Evolutionary conservation across 1,284 basidiomycete species (phyloP).

Genomic region (Ceratobasidium theobromae): DNA sequence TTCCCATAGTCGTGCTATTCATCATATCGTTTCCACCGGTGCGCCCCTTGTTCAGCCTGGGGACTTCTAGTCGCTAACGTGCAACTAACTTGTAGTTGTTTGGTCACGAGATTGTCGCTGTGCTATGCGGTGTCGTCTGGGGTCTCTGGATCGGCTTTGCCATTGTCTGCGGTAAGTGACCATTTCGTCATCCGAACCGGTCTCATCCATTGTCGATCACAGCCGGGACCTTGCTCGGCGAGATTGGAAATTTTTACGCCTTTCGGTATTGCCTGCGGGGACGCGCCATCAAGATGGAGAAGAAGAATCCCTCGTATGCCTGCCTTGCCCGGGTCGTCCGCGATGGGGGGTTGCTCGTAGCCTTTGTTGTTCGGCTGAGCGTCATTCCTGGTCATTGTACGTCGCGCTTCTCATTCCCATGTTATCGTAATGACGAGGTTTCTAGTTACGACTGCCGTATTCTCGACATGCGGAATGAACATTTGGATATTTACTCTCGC

Average conservation of each 20-base stretch:
- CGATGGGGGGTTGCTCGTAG: conserved; percentile 75
- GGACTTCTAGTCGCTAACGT: conserved; percentile 15
- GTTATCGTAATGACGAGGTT: background rate
- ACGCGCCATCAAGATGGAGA: conserved; percentile 70
- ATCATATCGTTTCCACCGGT: conserved; percentile 77
- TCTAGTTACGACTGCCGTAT: conserved; percentile 68
- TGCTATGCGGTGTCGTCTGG: conserved; percentile 78
- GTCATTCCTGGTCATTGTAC: conserved; percentile 78
- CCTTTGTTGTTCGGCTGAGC: conserved; percentile 69
- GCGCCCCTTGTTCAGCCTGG: conserved; percentile 37
- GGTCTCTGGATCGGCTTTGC: conserved; percentile 66
- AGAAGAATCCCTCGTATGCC: conserved; percentile 69
- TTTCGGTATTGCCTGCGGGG: conserved; percentile 65
- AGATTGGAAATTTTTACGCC: conserved; percentile 71
- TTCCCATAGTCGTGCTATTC: conserved; percentile 79
- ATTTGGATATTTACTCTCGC: conserved; percentile 70
- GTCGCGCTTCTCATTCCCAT: conserved; percentile 38
- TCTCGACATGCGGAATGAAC: conserved; percentile 77
- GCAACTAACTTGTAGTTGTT: conserved; percentile 54
- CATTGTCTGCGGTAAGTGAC: conserved; percentile 48
- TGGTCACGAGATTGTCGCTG: conserved; percentile 74
- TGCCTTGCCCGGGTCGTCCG: conserved; percentile 75
- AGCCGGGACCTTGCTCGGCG: conserved; percentile 65
- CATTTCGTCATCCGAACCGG: conserved; percentile 6
- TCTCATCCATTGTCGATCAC: conserved; percentile 51